Base-by-base conservation (phyloP, 352 stramenopile species). In the Salisapilia sapeloensis region DNA sequence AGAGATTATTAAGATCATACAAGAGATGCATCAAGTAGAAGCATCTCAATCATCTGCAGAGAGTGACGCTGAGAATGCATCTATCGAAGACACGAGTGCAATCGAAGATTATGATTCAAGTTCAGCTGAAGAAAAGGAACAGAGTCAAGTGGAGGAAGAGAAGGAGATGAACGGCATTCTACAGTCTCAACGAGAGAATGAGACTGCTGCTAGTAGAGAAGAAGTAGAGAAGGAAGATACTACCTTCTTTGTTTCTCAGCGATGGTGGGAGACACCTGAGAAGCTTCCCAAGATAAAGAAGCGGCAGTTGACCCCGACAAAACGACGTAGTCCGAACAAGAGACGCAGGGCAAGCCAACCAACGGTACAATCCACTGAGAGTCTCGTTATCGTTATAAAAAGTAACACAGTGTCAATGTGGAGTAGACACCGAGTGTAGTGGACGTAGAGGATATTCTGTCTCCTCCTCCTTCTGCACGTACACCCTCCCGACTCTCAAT, bases 91-190 rank as follows among this genome's bases (percentile, higher is more conserved):
- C 6, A 26, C 53, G 25, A 32, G 25, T 14, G 28, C 53, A 8
- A 41, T 53, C 12, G 47, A 57, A 2, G 38, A 42, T n/a, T 22
- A 31, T 21, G 36, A 51, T 12, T 30, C 56, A 19, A 46, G 52
- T 20, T 50, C 38, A n/a, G 24, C n/a, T 8, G 24, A 38, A 5
- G 40, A 40, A 8, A 12, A 37, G 2, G 14, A 32, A 4, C 26
- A 34, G 9, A 24, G 42, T 4, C 14, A 14, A 48, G 24, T 18
- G 12, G 26, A 23, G 27, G 21, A 8, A 17, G n/a, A 59, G 29
- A 41, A 59, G 21, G 71, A 87, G 38, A 78, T 82, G 31, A 31
- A 40, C 2, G 66, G 80, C 24, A 87, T 87, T 23, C 43, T 87
- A 17, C 60, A 63, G 12, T 77, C 71, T 5, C 71, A 86, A 26